Conservation (phyloP, 768 basidiomycete species). For the Xerocomellus intermedius region DNA sequence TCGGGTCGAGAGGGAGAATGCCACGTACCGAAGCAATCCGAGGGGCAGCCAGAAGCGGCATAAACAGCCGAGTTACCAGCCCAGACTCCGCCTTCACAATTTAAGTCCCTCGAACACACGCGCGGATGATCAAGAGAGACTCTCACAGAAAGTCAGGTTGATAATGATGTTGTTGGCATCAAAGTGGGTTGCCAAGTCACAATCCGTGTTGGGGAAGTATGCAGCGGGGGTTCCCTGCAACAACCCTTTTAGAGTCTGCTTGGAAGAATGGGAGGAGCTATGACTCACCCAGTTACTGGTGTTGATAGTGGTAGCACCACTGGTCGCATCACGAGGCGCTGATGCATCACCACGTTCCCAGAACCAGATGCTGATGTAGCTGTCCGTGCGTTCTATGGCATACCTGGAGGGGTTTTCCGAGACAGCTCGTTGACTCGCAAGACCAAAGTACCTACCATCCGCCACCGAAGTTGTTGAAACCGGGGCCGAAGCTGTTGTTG, state of each 20-base stretch:
- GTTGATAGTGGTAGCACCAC: conserved; percentile 16
- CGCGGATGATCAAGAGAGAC: neutral
- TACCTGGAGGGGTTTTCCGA: conserved; percentile 27
- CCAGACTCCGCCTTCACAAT: conserved; percentile 28
- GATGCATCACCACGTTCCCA: conserved; percentile 35
- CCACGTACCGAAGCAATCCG: conserved; percentile 27
- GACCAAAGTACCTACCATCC: conserved; percentile 33
- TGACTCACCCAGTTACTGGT: conserved; percentile 24
- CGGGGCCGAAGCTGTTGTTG: conserved; percentile 26
- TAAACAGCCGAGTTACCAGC: conserved; percentile 29
- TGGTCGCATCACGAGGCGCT: conserved; percentile 35
- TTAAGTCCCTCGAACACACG: neutral
- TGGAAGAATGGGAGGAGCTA: neutral
- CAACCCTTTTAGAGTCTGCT: neutral
- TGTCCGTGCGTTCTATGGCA: conserved; percentile 36
- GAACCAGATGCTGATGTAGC: conserved; percentile 40
- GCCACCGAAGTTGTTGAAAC: conserved; percentile 36
- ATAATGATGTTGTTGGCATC: conserved; percentile 34
- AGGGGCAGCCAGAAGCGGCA: conserved; percentile 31
- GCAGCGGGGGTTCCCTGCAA: conserved; percentile 34
- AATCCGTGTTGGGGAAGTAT: conserved; percentile 39
- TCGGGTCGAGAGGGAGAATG: no score
- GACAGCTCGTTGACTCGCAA: neutral
- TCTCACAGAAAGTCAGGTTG: conserved; percentile 33
- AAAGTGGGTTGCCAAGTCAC: conserved; percentile 39